Percentiles rank a stretch among this genome's conserved stretches.
Evolutionary conservation across 139 green algal species (phyloP).

Genomic region (Chlamydomonas sp.): DNA sequence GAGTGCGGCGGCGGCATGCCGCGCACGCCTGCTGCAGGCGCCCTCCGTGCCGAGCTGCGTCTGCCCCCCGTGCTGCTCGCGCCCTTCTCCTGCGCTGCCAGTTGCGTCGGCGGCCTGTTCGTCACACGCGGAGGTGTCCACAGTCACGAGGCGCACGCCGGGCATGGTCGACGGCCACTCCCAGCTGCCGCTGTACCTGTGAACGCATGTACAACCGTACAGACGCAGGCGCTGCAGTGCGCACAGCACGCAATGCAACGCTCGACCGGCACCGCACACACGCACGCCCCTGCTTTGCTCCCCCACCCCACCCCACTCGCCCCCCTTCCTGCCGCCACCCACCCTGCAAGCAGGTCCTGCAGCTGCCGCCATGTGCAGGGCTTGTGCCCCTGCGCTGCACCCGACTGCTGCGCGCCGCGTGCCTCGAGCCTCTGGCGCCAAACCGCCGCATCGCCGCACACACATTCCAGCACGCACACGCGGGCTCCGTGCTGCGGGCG

Average conservation of each 20-base stretch:
- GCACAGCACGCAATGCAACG: background rate
- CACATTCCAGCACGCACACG: constrained; percentile 52
- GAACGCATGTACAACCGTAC: background rate
- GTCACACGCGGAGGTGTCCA: constrained; percentile 14
- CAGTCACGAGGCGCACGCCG: constrained; percentile 11
- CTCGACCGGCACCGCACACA: background rate
- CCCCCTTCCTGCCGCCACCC: background rate
- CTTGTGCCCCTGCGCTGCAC: constrained; percentile 38
- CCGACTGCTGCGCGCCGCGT: constrained; percentile 16
- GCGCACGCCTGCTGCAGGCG: too few species aligned
- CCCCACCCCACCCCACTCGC: background rate
- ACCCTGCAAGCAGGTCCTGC: constrained; percentile 33
- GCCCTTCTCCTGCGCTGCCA: too few species aligned
- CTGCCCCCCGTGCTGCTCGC: too few species aligned
- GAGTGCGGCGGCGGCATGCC: too few species aligned
- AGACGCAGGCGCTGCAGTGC: background rate
- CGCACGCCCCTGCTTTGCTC: background rate
- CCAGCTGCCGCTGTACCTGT: constrained; percentile 39
- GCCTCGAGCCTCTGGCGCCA: constrained; percentile 51
- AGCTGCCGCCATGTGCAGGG: constrained; percentile 44
- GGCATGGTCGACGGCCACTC: constrained; percentile 21
- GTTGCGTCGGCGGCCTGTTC: background rate
- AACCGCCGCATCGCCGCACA: constrained; percentile 17
- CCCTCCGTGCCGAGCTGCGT: too few species aligned
- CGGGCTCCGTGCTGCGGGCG: constrained; percentile 15